Evolutionary conservation across 1,284 basidiomycete species (phyloP).

Genomic region (Heterobasidion parviporum): DNA sequence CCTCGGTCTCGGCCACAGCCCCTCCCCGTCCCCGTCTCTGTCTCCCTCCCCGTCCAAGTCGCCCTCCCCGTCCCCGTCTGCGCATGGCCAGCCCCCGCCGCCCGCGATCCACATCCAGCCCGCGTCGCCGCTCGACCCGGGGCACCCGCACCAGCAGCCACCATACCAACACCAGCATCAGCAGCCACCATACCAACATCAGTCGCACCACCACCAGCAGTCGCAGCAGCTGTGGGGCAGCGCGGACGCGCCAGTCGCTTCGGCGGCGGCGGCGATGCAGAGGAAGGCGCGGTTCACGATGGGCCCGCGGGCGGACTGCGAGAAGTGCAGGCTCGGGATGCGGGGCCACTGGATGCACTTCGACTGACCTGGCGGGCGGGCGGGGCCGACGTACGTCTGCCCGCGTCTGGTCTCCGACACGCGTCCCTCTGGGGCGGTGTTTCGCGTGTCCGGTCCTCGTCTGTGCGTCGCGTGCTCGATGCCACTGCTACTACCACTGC

Average conservation of each 20-base stretch:
- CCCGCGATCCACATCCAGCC: not conserved
- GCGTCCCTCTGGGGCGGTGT: too few relatives aligned
- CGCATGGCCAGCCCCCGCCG: not conserved
- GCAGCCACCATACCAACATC: not conserved
- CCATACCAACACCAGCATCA: not conserved
- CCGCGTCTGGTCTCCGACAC: too few relatives aligned
- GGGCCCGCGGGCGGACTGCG: slow-evolving; percentile 65
- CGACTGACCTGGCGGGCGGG: slow-evolving; percentile 22
- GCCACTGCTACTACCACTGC: too few relatives aligned
- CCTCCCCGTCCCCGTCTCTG: not conserved
- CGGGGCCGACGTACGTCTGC: not conserved
- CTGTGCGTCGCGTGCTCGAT: too few relatives aligned
- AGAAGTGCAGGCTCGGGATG: slow-evolving; percentile 59
- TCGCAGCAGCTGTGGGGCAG: not conserved
- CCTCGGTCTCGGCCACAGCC: not conserved
- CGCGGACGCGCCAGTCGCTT: too few relatives aligned
- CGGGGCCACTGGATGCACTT: slow-evolving; percentile 69
- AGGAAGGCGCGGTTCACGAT: slow-evolving; percentile 42
- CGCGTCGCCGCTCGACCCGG: not conserved
- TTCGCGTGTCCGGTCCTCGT: too few relatives aligned
- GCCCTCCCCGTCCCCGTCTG: not conserved
- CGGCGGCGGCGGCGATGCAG: not conserved
- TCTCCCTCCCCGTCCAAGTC: not conserved
- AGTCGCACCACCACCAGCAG: not conserved
- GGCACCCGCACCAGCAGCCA: not conserved